phyloP scores from a whole-genome alignment of 2,329 filamentous ascomycete genomes.

The Aspergillus neotritici region DNA sequence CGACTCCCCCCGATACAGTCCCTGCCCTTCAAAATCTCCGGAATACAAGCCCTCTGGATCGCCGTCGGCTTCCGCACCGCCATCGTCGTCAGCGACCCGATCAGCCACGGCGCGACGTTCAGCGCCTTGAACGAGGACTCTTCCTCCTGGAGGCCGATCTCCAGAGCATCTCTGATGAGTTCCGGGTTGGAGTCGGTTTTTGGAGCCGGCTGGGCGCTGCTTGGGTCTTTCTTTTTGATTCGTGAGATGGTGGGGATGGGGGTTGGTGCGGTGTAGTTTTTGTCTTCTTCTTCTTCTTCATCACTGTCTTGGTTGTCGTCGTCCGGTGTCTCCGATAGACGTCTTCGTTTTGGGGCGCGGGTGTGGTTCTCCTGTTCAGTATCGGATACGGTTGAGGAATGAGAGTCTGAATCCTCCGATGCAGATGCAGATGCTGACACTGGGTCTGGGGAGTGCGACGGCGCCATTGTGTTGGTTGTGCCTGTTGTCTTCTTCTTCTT shows the following conservation, averaged over 20 bases:
- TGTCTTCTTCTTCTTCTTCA: too few relatives aligned
- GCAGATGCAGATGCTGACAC: not conserved
- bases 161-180: slow-evolving; percentile 36
- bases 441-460: slow-evolving; percentile 17
- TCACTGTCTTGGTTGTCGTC: slow-evolving; percentile 25
- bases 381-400: slow-evolving; percentile 17
- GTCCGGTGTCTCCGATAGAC: slow-evolving; percentile 34
- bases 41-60: slow-evolving; percentile 90
- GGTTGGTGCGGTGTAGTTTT: slow-evolving; percentile 14
- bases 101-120: slow-evolving; percentile 77
- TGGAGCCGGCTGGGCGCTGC: slow-evolving; percentile 12
- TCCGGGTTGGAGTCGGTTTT: slow-evolving; percentile 30
- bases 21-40: slow-evolving; percentile 80
- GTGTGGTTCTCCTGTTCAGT: slow-evolving; percentile 17
- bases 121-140: slow-evolving; percentile 63
- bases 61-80: slow-evolving; percentile 84
- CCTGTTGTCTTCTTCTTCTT: slow-evolving; percentile 7
- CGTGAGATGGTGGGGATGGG: slow-evolving; percentile 37
- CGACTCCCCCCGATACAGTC: slow-evolving; percentile 93
- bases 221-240: slow-evolving; percentile 36
- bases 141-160: slow-evolving; percentile 41
- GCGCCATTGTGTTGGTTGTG: slow-evolving; percentile 22
- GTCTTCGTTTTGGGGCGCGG: slow-evolving; percentile 35
- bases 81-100: slow-evolving; percentile 68
- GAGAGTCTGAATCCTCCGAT: slow-evolving; percentile 16